Conservation (phyloP, 1,284 basidiomycete genomes). For the Sanguinoderma infundibulare region DNA sequence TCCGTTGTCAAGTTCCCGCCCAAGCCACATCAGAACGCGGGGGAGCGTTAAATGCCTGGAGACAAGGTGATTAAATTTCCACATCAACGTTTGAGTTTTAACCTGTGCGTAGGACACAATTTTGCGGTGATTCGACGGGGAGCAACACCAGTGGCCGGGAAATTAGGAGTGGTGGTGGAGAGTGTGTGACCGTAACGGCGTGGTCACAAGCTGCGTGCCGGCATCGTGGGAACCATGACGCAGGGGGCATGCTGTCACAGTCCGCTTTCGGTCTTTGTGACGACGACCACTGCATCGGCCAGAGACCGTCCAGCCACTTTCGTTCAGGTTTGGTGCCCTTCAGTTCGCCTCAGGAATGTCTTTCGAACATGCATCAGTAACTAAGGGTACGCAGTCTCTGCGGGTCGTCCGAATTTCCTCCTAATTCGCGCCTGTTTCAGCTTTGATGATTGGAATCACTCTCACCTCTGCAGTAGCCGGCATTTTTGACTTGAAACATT, state of each 20-base stretch:
- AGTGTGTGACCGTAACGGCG: background rate
- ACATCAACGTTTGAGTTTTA: background rate
- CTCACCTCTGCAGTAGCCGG: conserved; percentile 74
- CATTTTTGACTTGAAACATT: conserved; percentile 86
- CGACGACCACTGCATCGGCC: no score
- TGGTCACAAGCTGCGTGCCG: background rate
- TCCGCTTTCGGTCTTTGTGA: background rate
- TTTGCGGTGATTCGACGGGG: background rate
- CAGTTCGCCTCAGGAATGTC: conserved; percentile 53
- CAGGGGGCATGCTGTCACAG: background rate
- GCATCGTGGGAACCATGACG: background rate
- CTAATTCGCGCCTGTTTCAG: conserved; percentile 44
- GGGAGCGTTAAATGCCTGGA: background rate
- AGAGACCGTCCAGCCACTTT: background rate
- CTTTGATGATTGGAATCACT: conserved; percentile 75
- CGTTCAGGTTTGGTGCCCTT: background rate
- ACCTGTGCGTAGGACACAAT: background rate
- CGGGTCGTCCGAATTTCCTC: background rate
- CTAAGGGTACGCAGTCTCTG: conserved; percentile 60
- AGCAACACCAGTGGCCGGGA: background rate
- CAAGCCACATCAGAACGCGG: background rate
- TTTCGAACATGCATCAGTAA: conserved; percentile 78
- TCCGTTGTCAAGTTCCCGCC: background rate
- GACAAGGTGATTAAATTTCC: background rate
- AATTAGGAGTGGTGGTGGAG: background rate